phyloP scores from a whole-genome alignment of 2,329 filamentous ascomycete genomes.

The Passalora sequoiae region DNA sequence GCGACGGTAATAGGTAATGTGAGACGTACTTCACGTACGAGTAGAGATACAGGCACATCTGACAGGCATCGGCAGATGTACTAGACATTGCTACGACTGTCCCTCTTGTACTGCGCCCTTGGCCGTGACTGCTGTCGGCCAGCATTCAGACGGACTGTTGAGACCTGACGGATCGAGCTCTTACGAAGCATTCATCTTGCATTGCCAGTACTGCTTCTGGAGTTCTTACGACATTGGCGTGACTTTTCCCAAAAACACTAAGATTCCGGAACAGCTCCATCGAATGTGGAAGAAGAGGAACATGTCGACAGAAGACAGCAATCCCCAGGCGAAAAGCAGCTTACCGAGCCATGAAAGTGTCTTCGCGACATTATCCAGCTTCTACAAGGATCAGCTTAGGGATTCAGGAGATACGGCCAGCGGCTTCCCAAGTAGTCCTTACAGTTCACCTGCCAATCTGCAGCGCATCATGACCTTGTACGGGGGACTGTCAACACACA shows the following conservation, averaged over 20 bases:
- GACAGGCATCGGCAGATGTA: slow-evolving; percentile 45
- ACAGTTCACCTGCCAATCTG: slow-evolving; percentile 72
- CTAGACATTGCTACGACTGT: slow-evolving; percentile 91
- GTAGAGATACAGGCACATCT: slow-evolving; percentile 3
- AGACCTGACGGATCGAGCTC: slow-evolving; percentile 19
- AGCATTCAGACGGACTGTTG: slow-evolving; percentile 25
- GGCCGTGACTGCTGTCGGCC: background rate
- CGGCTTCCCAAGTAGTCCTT: slow-evolving; percentile 50
- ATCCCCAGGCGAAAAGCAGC: slow-evolving; percentile 26
- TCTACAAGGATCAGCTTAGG: slow-evolving; percentile 75
- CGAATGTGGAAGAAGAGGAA: slow-evolving; percentile 38
- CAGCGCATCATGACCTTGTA: slow-evolving; percentile 90
- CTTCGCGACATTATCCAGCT: slow-evolving; percentile 68
- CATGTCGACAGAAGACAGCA: slow-evolving; percentile 31
- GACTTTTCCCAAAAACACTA: slow-evolving; percentile 78
- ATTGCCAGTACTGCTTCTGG: slow-evolving; percentile 91
- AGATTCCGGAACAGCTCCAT: slow-evolving; percentile 66
- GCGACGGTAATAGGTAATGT: slow-evolving; percentile 80
- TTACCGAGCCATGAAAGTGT: slow-evolving; percentile 61
- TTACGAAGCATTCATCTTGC: slow-evolving; percentile 59
- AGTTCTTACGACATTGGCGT: slow-evolving; percentile 83
- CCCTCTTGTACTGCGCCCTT: slow-evolving; percentile 68
- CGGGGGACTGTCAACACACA: slow-evolving; percentile 57
- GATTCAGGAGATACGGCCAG: slow-evolving; percentile 53
- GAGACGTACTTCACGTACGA: slow-evolving; percentile 14